phyloP scores from a whole-genome alignment of 1,139 yeast species.

The Yamadazyma pseudoaaseri region DNA sequence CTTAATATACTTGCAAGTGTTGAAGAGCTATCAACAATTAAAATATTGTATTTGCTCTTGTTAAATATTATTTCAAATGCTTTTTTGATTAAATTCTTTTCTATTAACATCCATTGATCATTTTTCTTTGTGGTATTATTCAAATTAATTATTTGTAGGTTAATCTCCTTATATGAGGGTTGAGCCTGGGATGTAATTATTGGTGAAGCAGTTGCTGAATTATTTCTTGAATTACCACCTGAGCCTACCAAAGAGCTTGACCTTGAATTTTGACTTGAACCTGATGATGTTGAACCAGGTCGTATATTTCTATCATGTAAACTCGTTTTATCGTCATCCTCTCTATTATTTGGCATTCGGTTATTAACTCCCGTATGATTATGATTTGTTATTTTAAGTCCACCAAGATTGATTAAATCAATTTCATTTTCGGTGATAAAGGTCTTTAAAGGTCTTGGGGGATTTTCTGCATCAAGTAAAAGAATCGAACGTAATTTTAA shows the following conservation, averaged over 20 bases:
- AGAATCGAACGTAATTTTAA: slow-evolving; percentile 56
- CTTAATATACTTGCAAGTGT: slow-evolving; percentile 79
- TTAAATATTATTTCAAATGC: slow-evolving; percentile 65
- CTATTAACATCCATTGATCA: slow-evolving; percentile 74
- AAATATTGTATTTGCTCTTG: slow-evolving; percentile 60
- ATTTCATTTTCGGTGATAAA: slow-evolving; percentile 46
- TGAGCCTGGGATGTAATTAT: background rate
- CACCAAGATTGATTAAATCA: slow-evolving; percentile 46
- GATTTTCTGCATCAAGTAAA: slow-evolving; percentile 70
- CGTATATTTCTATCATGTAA: slow-evolving; percentile 3
- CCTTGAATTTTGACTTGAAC: slow-evolving; percentile 6
- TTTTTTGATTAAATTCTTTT: slow-evolving; percentile 52
- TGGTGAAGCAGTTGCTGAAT: slow-evolving; percentile 3
- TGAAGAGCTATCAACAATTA: slow-evolving; percentile 78
- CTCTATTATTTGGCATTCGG: slow-evolving; percentile 11
- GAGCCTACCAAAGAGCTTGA: slow-evolving; percentile 6
- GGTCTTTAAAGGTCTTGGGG: slow-evolving; percentile 51
- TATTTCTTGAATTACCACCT: slow-evolving; percentile 4
- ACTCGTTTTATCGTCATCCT: slow-evolving; percentile 15
- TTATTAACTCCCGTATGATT: slow-evolving; percentile 37
- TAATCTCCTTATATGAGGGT: slow-evolving; percentile 6
- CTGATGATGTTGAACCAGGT: slow-evolving; percentile 1
- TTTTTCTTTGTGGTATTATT: slow-evolving; percentile 23
- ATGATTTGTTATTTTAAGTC: slow-evolving; percentile 43
- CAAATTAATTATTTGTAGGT: slow-evolving; percentile 14